Base-by-base conservation (phyloP, 768 basidiomycete genomes). In the Amyloporia xantha region DNA sequence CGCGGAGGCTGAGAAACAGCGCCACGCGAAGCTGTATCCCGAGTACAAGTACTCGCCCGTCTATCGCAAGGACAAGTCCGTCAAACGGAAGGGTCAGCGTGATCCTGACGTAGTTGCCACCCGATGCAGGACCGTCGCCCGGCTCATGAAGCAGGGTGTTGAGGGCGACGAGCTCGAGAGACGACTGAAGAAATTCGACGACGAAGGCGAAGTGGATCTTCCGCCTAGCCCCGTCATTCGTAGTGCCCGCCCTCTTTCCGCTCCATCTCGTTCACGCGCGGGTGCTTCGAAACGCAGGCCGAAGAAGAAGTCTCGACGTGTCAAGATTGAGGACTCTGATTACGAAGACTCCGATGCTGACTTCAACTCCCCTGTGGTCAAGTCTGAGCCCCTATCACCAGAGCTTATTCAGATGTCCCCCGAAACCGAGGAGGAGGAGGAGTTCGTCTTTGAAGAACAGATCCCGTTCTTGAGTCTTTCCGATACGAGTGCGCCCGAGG, bases 1-100 rank as follows among this genome's bases (percentile, higher is more conserved):
- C 58, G 84, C 84, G 2, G 71, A 68, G 13, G 60, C 71, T 44
- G 76, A 66, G 23, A 72, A 78, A 49, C 57, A 55, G 3, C 64
- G 69, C 42, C 82, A 86, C 54, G 71, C 71, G 24, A 53, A 62
- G 54, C 64, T 67, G 37, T 72, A 84, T 53, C 82, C 85, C 2
- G 68, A 75, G 52, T 85, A 84, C 65, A 79, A 77, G 61, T 85
- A 82, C 54, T 70, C 73, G 24, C 83, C 84, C n/a, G 61, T 61
- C 10, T 67, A 66, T 47, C 61, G 59, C 42, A 64, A 60, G 41
- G 62, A 47, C 46, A 44, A 59, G 39, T 47, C 58, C 13, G 50
- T 61, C 56, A 73, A 67, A 63, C 69, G 69, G 54, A 74, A 68
- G 52, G 52, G 47, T 27, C 61, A 54, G 48, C 65, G 58, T 38